phyloP scores from a whole-genome alignment of 2,329 filamentous ascomycete genomes.

The Microdochium nivale region DNA sequence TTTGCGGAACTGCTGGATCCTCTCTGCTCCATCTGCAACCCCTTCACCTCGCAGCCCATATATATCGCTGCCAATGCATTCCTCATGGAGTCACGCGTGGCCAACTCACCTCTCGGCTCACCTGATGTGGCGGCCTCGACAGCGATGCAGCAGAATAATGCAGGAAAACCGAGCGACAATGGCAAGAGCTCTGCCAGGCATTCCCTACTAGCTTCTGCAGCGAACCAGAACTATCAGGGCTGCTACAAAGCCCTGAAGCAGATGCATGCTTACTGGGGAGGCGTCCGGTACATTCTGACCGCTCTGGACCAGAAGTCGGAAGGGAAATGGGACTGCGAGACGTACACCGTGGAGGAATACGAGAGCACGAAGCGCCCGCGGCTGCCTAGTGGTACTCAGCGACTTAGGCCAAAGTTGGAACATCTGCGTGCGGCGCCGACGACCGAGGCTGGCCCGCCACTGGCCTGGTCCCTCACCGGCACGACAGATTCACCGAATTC shows the following conservation, averaged over 20 bases:
- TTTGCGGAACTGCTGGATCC: conserved; percentile 82
- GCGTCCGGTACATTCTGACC: conserved; percentile 78
- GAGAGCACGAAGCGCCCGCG: conserved; percentile 55
- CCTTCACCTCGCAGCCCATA: conserved; percentile 83
- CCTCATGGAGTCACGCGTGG: conserved; percentile 69
- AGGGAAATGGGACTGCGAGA: conserved; percentile 71
- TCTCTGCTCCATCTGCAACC: conserved; percentile 79
- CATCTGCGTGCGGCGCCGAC: conserved; percentile 35
- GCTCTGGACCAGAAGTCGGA: conserved; percentile 82
- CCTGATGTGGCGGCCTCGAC: conserved; percentile 21
- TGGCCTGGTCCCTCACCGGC: conserved; percentile 82
- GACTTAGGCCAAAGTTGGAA: conserved; percentile 32
- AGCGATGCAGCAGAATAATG: conserved; percentile 7
- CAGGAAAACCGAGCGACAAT: conserved; percentile 8
- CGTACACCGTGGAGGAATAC: conserved; percentile 64
- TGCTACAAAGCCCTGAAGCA: conserved; percentile 79
- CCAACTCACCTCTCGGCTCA: conserved; percentile 58
- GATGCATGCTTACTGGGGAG: conserved; percentile 78
- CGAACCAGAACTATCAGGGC: conserved; percentile 78
- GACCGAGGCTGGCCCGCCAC: conserved; percentile 36
- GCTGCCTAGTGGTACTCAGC: conserved; percentile 30
- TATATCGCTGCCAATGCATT: conserved; percentile 89
- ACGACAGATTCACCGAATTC: conserved; percentile 80
- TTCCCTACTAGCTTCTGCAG: conserved; percentile 68
- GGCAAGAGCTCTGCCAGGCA: conserved; percentile 52